phyloP scores from a whole-genome alignment of 164 flowering plant genomes.

The Houttuynia cordata region DNA sequence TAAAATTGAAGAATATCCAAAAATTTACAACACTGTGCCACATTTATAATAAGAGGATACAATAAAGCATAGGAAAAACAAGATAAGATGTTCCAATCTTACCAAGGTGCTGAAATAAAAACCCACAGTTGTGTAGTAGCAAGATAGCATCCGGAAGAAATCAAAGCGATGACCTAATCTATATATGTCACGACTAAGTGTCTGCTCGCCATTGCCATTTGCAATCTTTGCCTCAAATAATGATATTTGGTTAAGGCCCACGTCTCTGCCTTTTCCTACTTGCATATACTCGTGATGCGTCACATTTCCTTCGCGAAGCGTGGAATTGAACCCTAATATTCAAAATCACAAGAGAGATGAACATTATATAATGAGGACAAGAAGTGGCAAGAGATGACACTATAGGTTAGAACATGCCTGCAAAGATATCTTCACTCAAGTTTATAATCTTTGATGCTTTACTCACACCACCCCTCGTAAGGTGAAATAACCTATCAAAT shows the following conservation, averaged over 20 bases:
- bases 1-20: too few relatives aligned
- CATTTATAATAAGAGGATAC: background rate
- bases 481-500: constrained; percentile 90
- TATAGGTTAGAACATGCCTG: constrained; percentile 34
- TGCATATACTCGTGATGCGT: constrained; percentile 99
- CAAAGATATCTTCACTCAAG: constrained; percentile 95
- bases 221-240: constrained; percentile 95
- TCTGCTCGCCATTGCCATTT: constrained; percentile 97
- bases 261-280: constrained; percentile 99
- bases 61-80: background rate
- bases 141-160: constrained; percentile 93
- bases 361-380: background rate
- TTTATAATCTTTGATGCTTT: constrained; percentile 93
- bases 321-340: constrained; percentile 81
- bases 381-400: background rate
- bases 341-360: background rate
- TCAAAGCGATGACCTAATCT: constrained; percentile 96
- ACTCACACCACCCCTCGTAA: constrained; percentile 91
- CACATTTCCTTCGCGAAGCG: constrained; percentile 94
- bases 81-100: constrained; percentile 4
- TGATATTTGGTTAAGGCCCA: constrained; percentile 97
- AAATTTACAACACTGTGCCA: too few relatives aligned
- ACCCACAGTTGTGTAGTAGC: constrained; percentile 88
- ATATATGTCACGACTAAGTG: constrained; percentile 90
- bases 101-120: constrained; percentile 93